Evolutionary conservation across 2,329 filamentous ascomycete species (phyloP).

Genomic region (Aspergillus proliferans): DNA sequence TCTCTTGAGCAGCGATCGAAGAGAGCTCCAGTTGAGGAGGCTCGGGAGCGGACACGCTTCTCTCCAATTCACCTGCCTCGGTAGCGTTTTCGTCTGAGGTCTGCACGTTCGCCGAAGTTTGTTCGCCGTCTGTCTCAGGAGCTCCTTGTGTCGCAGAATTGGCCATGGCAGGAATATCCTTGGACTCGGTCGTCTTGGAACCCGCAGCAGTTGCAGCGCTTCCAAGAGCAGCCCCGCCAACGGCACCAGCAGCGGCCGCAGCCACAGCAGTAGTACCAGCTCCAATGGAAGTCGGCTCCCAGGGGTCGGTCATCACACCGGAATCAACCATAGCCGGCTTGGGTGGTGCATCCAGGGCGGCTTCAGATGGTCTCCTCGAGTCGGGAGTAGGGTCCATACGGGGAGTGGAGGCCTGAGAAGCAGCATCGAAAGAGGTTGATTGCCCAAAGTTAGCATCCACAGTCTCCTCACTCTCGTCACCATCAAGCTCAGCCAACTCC

Average conservation of each 20-base stretch:
- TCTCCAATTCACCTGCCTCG: slow-evolving; percentile 10
- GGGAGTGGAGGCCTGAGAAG: slow-evolving; percentile 36
- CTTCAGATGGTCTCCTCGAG: slow-evolving; percentile 29
- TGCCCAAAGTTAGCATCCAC: slow-evolving; percentile 47
- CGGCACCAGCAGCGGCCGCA: slow-evolving; percentile 15
- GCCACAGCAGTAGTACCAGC: slow-evolving; percentile 12
- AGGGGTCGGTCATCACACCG: slow-evolving; percentile 58
- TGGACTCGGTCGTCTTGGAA: slow-evolving; percentile 9
- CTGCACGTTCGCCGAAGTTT: slow-evolving; percentile 25
- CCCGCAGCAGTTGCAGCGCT: slow-evolving; percentile 6
- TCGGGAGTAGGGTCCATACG: slow-evolving; percentile 23
- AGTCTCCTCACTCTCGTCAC: slow-evolving; percentile 50
- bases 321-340: slow-evolving; percentile 52
- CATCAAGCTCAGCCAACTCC: slow-evolving; percentile 75
- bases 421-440: slow-evolving; percentile 29
- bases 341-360: slow-evolving; percentile 14
- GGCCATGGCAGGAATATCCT: slow-evolving; percentile 22
- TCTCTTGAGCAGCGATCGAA: slow-evolving; percentile 28
- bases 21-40: slow-evolving; percentile 26
- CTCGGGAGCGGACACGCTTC: slow-evolving; percentile 11
- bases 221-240: slow-evolving; percentile 9
- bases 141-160: slow-evolving; percentile 34
- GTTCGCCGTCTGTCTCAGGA: slow-evolving; percentile 14
- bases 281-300: slow-evolving; percentile 34
- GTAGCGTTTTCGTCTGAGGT: slow-evolving; percentile 31